phyloP scores from a whole-genome alignment of 2,329 filamentous ascomycete species.

The Talaromyces sp. region DNA sequence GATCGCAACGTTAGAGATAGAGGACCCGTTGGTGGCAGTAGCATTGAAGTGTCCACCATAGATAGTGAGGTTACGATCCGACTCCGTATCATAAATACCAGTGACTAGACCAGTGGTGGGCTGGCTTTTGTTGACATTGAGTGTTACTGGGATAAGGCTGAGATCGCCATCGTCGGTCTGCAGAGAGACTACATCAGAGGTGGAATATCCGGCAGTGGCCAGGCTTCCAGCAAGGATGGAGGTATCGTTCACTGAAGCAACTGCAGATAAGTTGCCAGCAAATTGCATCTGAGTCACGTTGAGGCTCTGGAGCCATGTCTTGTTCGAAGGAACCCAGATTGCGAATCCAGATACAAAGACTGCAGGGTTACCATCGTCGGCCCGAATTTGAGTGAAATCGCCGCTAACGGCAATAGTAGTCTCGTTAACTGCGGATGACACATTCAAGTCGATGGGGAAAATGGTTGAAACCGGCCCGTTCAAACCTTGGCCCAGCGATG shows the following conservation, averaged over 20 bases:
- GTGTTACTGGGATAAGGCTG: constrained; percentile 43
- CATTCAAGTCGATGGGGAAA: constrained; percentile 76
- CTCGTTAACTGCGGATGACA: constrained; percentile 69
- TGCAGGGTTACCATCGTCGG: constrained; percentile 63
- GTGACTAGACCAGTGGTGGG: constrained; percentile 57
- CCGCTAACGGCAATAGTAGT: constrained; percentile 79
- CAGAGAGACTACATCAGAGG: constrained; percentile 72
- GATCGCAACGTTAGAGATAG: constrained; percentile 77
- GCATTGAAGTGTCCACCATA: constrained; percentile 85
- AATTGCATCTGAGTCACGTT: constrained; percentile 66
- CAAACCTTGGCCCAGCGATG: constrained; percentile 79
- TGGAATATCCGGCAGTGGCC: constrained; percentile 71
- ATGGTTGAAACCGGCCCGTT: constrained; percentile 76
- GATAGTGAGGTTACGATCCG: constrained; percentile 77
- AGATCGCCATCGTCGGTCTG: constrained; percentile 42
- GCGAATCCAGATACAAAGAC: constrained; percentile 75
- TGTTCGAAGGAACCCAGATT: constrained; percentile 83
- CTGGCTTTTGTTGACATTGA: constrained; percentile 52
- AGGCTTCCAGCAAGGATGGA: constrained; percentile 82
- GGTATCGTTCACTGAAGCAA: constrained; percentile 60
- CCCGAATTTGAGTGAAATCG: constrained; percentile 71
- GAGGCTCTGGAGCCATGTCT: constrained; percentile 87
- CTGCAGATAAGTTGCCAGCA: constrained; percentile 71
- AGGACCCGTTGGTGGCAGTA: constrained; percentile 66
- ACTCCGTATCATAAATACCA: constrained; percentile 74